These are phyloP conservation scores for Colletotrichum zoysiae DNA, from an alignment of 2,329 filamentous ascomycete genomes.

Conservation along the genomic window DNA sequence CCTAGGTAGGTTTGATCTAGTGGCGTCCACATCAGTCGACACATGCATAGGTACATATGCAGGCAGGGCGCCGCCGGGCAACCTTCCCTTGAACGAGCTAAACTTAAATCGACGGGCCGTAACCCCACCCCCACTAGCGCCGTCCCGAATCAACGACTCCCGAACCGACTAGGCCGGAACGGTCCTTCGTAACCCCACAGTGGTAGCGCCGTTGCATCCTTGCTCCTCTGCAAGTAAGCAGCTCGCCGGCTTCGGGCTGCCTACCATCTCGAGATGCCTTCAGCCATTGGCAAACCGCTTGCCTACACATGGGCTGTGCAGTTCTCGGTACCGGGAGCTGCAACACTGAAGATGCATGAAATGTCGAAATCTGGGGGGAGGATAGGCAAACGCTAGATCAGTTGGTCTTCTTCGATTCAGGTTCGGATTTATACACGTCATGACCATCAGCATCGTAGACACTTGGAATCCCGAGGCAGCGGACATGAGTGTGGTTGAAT, in stretches of 20 bases:
- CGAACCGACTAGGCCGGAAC: background rate
- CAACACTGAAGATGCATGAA: background rate
- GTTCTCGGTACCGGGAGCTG: background rate
- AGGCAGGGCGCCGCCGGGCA: background rate
- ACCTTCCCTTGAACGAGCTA: background rate
- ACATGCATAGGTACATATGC: background rate
- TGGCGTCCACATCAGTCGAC: too few species aligned
- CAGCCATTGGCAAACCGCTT: background rate
- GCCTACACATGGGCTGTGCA: constrained; percentile 3
- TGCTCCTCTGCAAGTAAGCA: background rate
- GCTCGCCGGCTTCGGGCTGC: background rate
- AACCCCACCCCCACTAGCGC: background rate
- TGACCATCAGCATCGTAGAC: background rate
- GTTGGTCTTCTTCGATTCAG: constrained; percentile 1
- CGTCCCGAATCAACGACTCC: background rate
- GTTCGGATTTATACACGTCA: background rate
- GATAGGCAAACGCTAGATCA: background rate
- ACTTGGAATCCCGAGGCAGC: background rate
- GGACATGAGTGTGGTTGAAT: background rate
- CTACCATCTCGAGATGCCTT: background rate
- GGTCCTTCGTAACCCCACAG: background rate
- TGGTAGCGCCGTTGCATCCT: background rate
- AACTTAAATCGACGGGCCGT: background rate
- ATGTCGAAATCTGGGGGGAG: background rate
- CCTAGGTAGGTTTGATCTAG: too few species aligned